These are phyloP conservation scores for Cyclospora cayetanensis DNA, from an alignment of 169 alveolate species.

Conservation along the genomic window DNA sequence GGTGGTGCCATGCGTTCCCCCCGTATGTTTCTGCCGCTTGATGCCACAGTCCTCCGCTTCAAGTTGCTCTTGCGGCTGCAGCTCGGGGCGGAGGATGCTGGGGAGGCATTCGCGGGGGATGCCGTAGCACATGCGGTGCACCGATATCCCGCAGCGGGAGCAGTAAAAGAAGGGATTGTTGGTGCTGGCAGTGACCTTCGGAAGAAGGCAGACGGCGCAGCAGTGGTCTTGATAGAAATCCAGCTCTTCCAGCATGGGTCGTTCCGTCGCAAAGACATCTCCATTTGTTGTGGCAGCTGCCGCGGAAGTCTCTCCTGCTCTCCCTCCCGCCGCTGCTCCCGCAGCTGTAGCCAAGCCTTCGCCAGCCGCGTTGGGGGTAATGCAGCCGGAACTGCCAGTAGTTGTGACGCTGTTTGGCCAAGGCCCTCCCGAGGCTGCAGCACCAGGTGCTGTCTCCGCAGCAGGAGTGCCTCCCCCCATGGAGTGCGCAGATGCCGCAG, in stretches of 20 bases:
- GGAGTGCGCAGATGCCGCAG: not conserved
- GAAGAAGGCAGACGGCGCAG: conserved; percentile 70
- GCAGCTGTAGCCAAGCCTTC: not conserved
- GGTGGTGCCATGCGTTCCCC: not conserved
- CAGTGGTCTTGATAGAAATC: conserved; percentile 67
- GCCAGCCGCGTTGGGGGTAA: not conserved
- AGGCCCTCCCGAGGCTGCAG: not conserved
- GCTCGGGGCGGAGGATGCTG: conserved; percentile 62
- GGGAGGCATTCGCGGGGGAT: conserved; percentile 54
- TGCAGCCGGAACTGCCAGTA: not conserved
- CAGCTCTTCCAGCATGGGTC: conserved; percentile 17
- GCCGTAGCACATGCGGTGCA: conserved; percentile 83
- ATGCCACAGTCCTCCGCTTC: not conserved
- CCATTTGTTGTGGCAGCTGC: conserved; percentile 45
- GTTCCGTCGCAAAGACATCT: not conserved
- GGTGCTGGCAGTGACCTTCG: conserved; percentile 43
- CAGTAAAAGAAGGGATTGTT: conserved; percentile 79
- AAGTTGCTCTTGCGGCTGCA: conserved; percentile 52
- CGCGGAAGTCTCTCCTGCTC: not conserved
- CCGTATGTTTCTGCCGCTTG: not conserved
- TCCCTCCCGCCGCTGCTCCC: not conserved
- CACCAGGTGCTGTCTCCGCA: not conserved
- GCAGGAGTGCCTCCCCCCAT: not conserved
- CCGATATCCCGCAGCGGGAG: conserved; percentile 75
- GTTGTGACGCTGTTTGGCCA: not conserved